These are phyloP conservation scores for Boletus subparvulus DNA, from an alignment of 768 basidiomycete species.

Conservation along the genomic window DNA sequence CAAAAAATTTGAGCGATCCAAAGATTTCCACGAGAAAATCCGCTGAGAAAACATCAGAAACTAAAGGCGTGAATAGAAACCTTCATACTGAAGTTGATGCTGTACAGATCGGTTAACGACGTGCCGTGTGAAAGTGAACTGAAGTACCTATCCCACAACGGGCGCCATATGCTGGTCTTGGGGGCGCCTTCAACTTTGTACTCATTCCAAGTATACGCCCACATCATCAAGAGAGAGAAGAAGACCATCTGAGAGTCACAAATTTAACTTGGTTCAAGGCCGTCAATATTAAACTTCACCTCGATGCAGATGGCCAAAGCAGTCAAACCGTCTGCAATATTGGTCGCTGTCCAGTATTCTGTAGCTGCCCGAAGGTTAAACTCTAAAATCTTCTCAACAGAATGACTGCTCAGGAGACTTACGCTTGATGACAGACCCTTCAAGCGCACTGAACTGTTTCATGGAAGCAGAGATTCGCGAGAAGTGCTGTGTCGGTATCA, in stretches of 20 bases:
- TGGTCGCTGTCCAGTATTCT: constrained; percentile 77
- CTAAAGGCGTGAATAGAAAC: neutral
- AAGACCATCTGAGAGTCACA: constrained; percentile 66
- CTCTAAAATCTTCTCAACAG: neutral
- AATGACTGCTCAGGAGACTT: neutral
- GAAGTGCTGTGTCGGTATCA: neutral
- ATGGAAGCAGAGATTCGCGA: neutral
- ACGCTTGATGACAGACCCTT: constrained; percentile 70
- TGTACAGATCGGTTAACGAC: constrained; percentile 17
- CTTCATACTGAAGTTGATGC: constrained; percentile 47
- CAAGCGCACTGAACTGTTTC: constrained; percentile 61
- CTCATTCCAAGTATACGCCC: constrained; percentile 75
- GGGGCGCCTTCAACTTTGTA: constrained; percentile 49
- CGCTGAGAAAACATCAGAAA: constrained; percentile 35
- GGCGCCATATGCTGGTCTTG: constrained; percentile 62
- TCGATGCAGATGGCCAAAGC: constrained; percentile 84
- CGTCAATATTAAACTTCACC: constrained; percentile 39
- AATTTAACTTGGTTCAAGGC: constrained; percentile 5
- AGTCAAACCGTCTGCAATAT: constrained; percentile 81
- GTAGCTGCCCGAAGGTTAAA: constrained; percentile 45
- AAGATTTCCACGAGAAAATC: constrained; percentile 70
- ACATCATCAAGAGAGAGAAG: constrained; percentile 75
- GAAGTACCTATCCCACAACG: constrained; percentile 62
- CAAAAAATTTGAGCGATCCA: constrained; percentile 61
- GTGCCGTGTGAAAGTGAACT: neutral